Base-by-base conservation (phyloP, 1,284 basidiomycete species). In the Sphaerobolus stellatus region DNA sequence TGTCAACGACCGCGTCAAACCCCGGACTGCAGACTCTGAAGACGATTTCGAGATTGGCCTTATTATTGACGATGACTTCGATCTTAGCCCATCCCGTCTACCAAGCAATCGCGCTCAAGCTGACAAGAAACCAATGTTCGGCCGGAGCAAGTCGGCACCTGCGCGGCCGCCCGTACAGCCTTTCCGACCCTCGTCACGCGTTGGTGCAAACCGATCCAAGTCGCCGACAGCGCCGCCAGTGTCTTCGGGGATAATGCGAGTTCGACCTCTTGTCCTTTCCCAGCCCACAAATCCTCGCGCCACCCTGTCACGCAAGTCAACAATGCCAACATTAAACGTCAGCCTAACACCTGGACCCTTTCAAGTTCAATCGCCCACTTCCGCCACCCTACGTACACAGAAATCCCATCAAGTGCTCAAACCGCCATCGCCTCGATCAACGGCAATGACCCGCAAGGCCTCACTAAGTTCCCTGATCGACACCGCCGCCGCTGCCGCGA, bases 11-110 rank as follows among this genome's bases (percentile, higher is more conserved):
- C 75, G 69, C 14, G 66, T 78, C 61, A 86, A 82, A 61, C 79
- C 81, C 13, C 50, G 61, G 14, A 48, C 30, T 22, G 25, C 38
- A 31, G 80, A 88, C 66, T 81, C 83, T 13, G 88, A 90, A 63
- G 89, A 91, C 58, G 86, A 90, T 66, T 90, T 90, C 59, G 90
- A 92, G 69, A 80, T 80, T 59, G 90, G 89, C 25, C 82, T 92
- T 50, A 79, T 90, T 59, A 85, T 92, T 62, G 83, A 86, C 62
- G 86, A 89, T 57, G 89, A 90, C 64, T 80, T 80, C 52, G 88
- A 91, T 65, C 80, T 92, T 47, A 90, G 86, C 64, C 84, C 87
- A 6, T 88, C 84, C 65, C 77, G 88, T 48, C 77, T 91, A 28
- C 78, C 29, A 81, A 83, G 52, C 75, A 82, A 47, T 63, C 63